phyloP scores from a whole-genome alignment of 495 filamentous ascomycete genomes.

The Penicillium pulvis region DNA sequence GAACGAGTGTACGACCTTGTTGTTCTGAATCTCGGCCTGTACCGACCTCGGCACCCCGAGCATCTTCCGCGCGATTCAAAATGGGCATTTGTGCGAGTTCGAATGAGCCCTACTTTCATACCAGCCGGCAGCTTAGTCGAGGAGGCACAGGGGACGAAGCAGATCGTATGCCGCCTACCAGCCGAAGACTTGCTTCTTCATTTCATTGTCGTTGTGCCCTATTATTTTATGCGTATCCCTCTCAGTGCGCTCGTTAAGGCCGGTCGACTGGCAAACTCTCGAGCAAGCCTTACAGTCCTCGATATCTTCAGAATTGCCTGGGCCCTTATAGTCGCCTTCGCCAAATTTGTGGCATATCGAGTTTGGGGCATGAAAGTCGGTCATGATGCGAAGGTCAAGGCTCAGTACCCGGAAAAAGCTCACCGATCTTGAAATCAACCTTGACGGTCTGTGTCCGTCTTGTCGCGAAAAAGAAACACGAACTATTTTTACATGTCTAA shows the following conservation, averaged over 20 bases:
- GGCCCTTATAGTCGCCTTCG: not conserved
- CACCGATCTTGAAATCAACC: not conserved
- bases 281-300: slow-evolving; percentile 8
- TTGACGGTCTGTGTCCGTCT: not conserved
- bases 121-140: not conserved
- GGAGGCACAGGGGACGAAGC: slow-evolving; percentile 1
- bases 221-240: slow-evolving; percentile 12
- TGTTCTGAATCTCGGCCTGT: slow-evolving; percentile 19
- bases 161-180: slow-evolving; percentile 7
- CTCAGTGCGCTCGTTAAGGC: slow-evolving; percentile 3
- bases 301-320: slow-evolving; percentile 13
- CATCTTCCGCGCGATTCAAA: not conserved
- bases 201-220: slow-evolving; percentile 19
- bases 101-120: slow-evolving; percentile 11
- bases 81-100: slow-evolving; percentile 6
- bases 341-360: slow-evolving; percentile 3
- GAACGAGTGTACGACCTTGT: slow-evolving; percentile 7
- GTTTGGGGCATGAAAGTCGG: slow-evolving; percentile 6
- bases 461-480: no score
- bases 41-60: slow-evolving; percentile 11
- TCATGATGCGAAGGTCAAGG: not conserved
- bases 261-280: slow-evolving; percentile 11
- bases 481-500: not conserved
- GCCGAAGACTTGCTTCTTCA: slow-evolving; percentile 18
- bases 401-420: not conserved